Evolutionary conservation across 164 flowering plant species (phyloP).

Genomic region (Vitis rupestris): DNA sequence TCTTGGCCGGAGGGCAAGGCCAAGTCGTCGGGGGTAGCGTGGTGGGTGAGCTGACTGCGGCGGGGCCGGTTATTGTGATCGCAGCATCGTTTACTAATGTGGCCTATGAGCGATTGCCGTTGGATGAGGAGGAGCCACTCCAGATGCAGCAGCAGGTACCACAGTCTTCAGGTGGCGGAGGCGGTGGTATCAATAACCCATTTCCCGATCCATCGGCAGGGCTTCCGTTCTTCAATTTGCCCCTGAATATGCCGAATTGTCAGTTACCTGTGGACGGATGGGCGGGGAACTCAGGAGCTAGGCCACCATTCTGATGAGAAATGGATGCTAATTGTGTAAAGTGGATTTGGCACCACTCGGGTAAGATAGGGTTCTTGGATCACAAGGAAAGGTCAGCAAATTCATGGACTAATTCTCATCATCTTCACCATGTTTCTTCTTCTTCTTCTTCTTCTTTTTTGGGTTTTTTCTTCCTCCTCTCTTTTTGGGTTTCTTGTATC

Average conservation of each 20-base stretch:
- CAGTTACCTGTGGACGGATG: conserved; percentile 75
- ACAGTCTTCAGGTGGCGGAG: conserved; percentile 17
- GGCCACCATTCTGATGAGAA: conserved; percentile 44
- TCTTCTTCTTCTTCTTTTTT: conserved; percentile 6
- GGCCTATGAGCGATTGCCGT: conserved; percentile 52
- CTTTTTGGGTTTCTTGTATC: neutral
- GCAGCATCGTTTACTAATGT: conserved; percentile 58
- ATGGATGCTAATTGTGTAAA: neutral
- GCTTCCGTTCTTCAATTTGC: conserved; percentile 55
- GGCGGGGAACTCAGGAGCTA: conserved; percentile 40
- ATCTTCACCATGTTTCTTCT: conserved; percentile 17
- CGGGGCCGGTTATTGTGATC: conserved; percentile 57
- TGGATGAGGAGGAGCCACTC: conserved; percentile 46
- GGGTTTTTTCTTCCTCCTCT: neutral
- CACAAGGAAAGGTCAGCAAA: conserved; percentile 38
- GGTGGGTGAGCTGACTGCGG: conserved; percentile 53
- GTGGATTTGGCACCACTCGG: neutral
- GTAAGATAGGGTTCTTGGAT: neutral
- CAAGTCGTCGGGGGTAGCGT: conserved; percentile 66
- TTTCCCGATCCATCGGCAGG: conserved; percentile 51
- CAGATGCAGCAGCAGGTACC: conserved; percentile 29
- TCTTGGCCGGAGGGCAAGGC: conserved; percentile 58
- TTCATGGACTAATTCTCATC: conserved; percentile 16
- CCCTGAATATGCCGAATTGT: conserved; percentile 38
- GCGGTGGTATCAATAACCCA: conserved; percentile 22